Base-by-base conservation (phyloP, 139 green algal species). In the Coelastrella sp. region DNA sequence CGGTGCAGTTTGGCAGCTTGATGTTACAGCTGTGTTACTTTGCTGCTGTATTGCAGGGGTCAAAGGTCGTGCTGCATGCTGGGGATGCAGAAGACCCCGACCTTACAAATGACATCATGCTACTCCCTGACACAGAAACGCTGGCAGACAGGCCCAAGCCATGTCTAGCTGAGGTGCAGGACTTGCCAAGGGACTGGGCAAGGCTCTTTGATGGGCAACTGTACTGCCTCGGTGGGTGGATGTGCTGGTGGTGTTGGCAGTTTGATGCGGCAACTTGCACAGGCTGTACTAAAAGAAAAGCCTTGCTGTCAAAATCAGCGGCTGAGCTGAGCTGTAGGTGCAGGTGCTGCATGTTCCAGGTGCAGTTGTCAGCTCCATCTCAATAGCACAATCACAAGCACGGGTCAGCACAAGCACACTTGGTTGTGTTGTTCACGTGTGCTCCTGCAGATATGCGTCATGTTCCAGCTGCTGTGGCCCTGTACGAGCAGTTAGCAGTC, bases 81-180 rank as follows among this genome's bases (percentile, higher is more conserved):
- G 78, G 94, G 56, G 93, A 98, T 83, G 94, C 93, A 73, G 93
- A 96, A 57, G 96, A 97, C 86, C 95, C 96, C 7, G 95, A 98
- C 76, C 83, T 98, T 6, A n/a, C 61, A 14, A 74, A 22, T 71
- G 96, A 97, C 83, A 85, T 94, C 4, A 93, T 94, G 88, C 93
- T 96, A 19, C 89, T 98, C 58, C 96, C 96, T 20, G 96, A 98
- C 92, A 96, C 94, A 3, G 93, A 94, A 22, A 91, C 91, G 7
- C 92, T 98, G 59, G 94, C 96, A 64, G 94, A 96, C 80, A 95
- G 94, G 83, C 93, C 95, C 5, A 96, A 96, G 60, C 94, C 92
- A 56, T 97, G 95, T 85, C 78, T 97, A 79, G 93, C 96, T 91
- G 96, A 96, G 65, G 93, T 92, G 4, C 94, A 96, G 5, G 92